Evolutionary conservation across 768 basidiomycete genomes (phyloP).

Genomic region (Lactarius akahatsu): DNA sequence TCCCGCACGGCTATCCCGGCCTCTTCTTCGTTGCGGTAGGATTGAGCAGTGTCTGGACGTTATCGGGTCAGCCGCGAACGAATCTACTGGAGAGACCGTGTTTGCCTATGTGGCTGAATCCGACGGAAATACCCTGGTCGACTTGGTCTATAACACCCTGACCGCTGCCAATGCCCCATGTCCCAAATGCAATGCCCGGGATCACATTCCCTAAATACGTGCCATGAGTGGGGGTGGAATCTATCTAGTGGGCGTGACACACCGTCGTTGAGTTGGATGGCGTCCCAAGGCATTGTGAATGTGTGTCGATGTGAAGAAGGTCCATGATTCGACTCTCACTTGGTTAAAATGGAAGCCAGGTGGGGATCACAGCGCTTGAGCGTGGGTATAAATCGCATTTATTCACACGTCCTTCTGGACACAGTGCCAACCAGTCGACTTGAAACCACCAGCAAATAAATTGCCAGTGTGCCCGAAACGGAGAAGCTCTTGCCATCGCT

Average conservation of each 20-base stretch:
- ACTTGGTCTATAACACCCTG: slow-evolving; percentile 52
- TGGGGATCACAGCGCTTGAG: neutral
- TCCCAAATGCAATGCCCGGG: slow-evolving; percentile 61
- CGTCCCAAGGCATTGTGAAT: slow-evolving; percentile 57
- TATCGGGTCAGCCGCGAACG: slow-evolving; percentile 2
- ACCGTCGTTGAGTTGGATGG: slow-evolving; percentile 62
- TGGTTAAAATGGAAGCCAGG: neutral
- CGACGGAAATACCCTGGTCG: slow-evolving; percentile 59
- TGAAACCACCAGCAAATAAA: neutral
- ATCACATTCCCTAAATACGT: slow-evolving; percentile 41
- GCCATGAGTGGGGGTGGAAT: neutral
- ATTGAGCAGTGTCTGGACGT: slow-evolving; percentile 55
- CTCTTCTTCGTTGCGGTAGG: slow-evolving; percentile 60
- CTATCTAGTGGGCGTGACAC: slow-evolving; percentile 19
- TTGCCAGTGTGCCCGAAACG: neutral
- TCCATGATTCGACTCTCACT: neutral
- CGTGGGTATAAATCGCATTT: neutral
- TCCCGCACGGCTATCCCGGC: slow-evolving; percentile 50
- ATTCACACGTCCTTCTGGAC: neutral
- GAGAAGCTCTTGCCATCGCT: neutral
- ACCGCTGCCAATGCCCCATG: slow-evolving; percentile 63
- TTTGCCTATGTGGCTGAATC: slow-evolving; percentile 64
- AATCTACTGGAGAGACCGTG: neutral
- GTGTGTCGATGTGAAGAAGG: neutral
- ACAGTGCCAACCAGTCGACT: neutral